Evolutionary conservation across 768 basidiomycete species (phyloP).

Genomic region (Chalciporus chontae): DNA sequence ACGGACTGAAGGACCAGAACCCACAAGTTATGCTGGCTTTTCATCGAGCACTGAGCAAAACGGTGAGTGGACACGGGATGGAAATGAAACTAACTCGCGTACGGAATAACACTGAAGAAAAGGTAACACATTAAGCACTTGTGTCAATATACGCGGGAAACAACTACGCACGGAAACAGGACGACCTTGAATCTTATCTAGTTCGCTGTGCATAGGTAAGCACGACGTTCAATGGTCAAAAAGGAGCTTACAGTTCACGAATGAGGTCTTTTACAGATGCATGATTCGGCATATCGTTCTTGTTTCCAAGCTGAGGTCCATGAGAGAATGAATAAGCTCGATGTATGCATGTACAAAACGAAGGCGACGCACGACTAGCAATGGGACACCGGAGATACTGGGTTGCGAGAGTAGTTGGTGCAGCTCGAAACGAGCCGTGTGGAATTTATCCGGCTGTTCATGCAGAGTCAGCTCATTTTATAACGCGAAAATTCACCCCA

Average conservation of each 20-base stretch:
- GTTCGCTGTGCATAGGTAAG: constrained; percentile 39
- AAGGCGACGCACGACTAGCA: constrained; percentile 66
- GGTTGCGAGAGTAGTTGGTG: constrained; percentile 73
- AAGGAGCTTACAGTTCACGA: constrained; percentile 53
- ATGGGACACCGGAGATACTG: constrained; percentile 64
- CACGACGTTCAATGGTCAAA: too few species aligned
- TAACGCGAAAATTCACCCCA: not conserved
- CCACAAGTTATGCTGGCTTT: constrained; percentile 89
- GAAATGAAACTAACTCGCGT: constrained; percentile 20
- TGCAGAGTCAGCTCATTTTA: constrained; percentile 3
- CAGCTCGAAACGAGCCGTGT: constrained; percentile 78
- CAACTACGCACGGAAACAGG: constrained; percentile 73
- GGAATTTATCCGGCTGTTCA: constrained; percentile 71
- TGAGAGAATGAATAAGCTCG: not conserved
- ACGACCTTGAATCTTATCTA: constrained; percentile 75
- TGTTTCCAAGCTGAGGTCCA: constrained; percentile 73
- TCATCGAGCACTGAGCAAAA: constrained; percentile 81
- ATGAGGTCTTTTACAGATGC: constrained; percentile 83
- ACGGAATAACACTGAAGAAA: constrained; percentile 73
- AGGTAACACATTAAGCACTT: not conserved
- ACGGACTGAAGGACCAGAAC: constrained; percentile 19
- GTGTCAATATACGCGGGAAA: not conserved
- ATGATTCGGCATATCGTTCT: constrained; percentile 81
- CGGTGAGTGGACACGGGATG: not conserved
- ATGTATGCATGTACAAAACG: not conserved